These are phyloP conservation scores for Seiridium unicorne DNA, from an alignment of 2,329 filamentous ascomycete species.

Conservation along the genomic window DNA sequence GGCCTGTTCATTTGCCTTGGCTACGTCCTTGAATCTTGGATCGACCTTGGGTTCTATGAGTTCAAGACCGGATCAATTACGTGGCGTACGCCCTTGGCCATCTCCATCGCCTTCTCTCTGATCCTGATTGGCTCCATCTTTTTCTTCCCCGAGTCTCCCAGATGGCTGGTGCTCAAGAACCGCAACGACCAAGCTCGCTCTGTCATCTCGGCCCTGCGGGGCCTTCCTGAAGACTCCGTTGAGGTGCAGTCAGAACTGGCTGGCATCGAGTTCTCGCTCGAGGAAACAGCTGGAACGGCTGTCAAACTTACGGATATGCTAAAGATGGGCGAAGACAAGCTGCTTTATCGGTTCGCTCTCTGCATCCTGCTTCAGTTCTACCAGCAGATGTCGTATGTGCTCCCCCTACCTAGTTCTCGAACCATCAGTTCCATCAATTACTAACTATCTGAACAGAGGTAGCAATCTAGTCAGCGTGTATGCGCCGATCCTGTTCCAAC, in stretches of 20 bases:
- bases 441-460: slow-evolving; percentile 27
- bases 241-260: slow-evolving; percentile 37
- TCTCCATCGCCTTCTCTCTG: slow-evolving; percentile 27
- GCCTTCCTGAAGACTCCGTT: slow-evolving; percentile 16
- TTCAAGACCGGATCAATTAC: slow-evolving; percentile 22
- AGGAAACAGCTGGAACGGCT: slow-evolving; percentile 34
- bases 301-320: slow-evolving; percentile 41
- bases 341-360: slow-evolving; percentile 48
- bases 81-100: slow-evolving; percentile 33
- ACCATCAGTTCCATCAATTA: background rate
- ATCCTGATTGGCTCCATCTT: slow-evolving; percentile 28
- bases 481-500: slow-evolving; percentile 36
- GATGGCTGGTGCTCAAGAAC: slow-evolving; percentile 32
- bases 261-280: slow-evolving; percentile 47
- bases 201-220: slow-evolving; percentile 27
- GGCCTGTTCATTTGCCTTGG: slow-evolving; percentile 34
- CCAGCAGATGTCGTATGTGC: slow-evolving; percentile 42
- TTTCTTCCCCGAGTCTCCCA: slow-evolving; percentile 32
- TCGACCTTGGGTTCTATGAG: slow-evolving; percentile 42
- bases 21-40: slow-evolving; percentile 40
- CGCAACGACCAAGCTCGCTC: slow-evolving; percentile 25
- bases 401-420: background rate
- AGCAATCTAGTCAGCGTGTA: slow-evolving; percentile 49
- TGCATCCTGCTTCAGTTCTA: slow-evolving; percentile 49
- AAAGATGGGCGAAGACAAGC: slow-evolving; percentile 48